Percentiles rank a stretch among this genome's conserved stretches.
Evolutionary conservation across 192 early-diverging fungal genomes (phyloP).

Genomic region (Umbelopsis ramanniana): DNA sequence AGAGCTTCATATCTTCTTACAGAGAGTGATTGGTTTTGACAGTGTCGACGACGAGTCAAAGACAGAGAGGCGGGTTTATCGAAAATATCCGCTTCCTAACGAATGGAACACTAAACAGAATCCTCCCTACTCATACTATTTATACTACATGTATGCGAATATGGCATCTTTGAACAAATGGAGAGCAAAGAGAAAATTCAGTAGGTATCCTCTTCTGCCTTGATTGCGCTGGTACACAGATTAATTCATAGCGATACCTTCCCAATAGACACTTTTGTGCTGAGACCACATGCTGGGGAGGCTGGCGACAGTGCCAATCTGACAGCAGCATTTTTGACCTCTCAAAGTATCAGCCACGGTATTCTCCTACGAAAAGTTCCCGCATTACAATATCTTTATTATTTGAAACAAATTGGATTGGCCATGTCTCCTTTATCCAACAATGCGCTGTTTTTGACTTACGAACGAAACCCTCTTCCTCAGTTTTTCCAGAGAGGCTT

Average conservation of each 20-base stretch:
- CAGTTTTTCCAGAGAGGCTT: conserved; percentile 92
- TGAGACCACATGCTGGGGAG: conserved; percentile 94
- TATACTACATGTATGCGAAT: conserved; percentile 93
- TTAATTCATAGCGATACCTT: background rate
- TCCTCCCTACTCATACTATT: conserved; percentile 94
- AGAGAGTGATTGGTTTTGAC: conserved; percentile 94
- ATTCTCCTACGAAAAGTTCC: conserved; percentile 94
- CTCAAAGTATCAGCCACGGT: conserved; percentile 89
- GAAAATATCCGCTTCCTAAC: conserved; percentile 75
- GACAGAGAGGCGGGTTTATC: conserved; percentile 79
- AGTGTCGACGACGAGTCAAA: conserved; percentile 95
- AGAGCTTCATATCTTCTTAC: conserved; percentile 90
- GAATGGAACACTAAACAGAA: conserved; percentile 65
- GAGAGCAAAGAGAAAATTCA: conserved; percentile 75
- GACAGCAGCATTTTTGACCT: conserved; percentile 85
- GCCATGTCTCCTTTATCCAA: conserved; percentile 97
- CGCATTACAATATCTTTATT: conserved; percentile 93
- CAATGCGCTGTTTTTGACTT: conserved; percentile 93
- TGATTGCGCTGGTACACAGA: background rate
- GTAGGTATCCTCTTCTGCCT: conserved; percentile 43
- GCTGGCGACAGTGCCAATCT: conserved; percentile 95
- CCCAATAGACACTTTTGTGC: conserved; percentile 81
- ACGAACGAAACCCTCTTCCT: conserved; percentile 91
- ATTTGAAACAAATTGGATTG: conserved; percentile 93
- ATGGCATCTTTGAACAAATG: conserved; percentile 81